Evolutionary conservation across 179 eudicot genomes (phyloP), one percentile per base, ranked within the genome.

Genomic region (Amaranthus tricolor): DNA sequence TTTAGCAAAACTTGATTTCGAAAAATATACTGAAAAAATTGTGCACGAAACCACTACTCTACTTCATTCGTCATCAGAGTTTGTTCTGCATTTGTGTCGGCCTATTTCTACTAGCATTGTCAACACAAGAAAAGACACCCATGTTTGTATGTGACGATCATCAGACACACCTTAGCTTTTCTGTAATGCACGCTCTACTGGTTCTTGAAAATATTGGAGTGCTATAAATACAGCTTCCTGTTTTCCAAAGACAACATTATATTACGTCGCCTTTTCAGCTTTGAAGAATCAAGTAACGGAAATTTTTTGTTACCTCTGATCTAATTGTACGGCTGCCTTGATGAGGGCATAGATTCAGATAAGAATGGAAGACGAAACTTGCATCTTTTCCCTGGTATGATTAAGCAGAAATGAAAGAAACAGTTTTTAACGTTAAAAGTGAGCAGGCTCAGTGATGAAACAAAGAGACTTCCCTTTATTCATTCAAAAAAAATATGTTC

Each of bases 271-370:
- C 43, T 45, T 53, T 73, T 16, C 6, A 5, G 11, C 6, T 48
- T 17, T 40, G 55, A 61, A 44, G 19, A 10, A 55, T 44, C 40
- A 66, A 69, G 58, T 8, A 62, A 65, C 8, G 6, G 11, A n/a
- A 7, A 44, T 61, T 21, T 17, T 40, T 62, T 15, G 47, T 50
- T 85, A 95, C 99, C 98, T 95, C 99, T 48, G 98, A 87, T 77
- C 99, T 86, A 73, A 95, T 95, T 44, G 98, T 95, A 76, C 99
- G 86, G 81, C 99, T 95, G 76, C 99, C 96, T 89, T 93, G 99
- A 88, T 91, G 67, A 13, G 99, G 98, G 62, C 98, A 95, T 19
- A 86, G 81, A 78, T 95, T 95, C 76, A 95, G 78, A 79, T 95
- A 95, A 31, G 85, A 70, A 78, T 83, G 82, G 78, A 95, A 95